A percentile compares a stretch with the other conserved stretches of the same genome.
Evolutionary conservation across 2,329 filamentous ascomycete species (phyloP).

Genomic region (Aureobasidium sp.): DNA sequence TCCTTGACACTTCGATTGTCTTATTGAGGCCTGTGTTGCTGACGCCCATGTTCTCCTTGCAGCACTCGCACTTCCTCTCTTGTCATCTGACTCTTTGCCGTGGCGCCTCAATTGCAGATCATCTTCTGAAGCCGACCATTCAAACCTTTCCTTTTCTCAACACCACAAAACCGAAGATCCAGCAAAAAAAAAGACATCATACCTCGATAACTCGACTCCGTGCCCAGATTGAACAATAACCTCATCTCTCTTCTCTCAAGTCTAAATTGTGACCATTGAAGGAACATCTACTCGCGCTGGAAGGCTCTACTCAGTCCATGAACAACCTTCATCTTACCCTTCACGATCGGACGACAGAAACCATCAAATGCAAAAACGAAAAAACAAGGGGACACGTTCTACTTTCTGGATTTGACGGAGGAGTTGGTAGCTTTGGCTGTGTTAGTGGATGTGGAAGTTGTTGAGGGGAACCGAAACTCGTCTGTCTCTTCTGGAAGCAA

Average conservation of each 20-base stretch:
- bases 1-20: background rate
- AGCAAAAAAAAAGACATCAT: background rate
- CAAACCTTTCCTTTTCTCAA: background rate
- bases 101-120: background rate
- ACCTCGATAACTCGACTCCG: background rate
- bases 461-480: background rate
- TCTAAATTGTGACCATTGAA: background rate
- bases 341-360: background rate
- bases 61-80: slow-evolving; percentile 1
- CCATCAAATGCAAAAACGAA: background rate
- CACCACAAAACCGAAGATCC: background rate
- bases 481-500: background rate
- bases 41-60: background rate
- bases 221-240: background rate
- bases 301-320: background rate
- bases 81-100: background rate
- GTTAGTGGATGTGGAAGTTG: background rate
- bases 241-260: background rate
- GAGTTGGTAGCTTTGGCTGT: background rate
- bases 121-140: background rate
- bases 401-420: background rate
- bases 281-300: background rate
- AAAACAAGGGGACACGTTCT: background rate
- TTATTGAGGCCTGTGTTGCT: background rate
- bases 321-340: no score